phyloP scores from a whole-genome alignment of 768 basidiomycete genomes.

The Auricularia heimuer region DNA sequence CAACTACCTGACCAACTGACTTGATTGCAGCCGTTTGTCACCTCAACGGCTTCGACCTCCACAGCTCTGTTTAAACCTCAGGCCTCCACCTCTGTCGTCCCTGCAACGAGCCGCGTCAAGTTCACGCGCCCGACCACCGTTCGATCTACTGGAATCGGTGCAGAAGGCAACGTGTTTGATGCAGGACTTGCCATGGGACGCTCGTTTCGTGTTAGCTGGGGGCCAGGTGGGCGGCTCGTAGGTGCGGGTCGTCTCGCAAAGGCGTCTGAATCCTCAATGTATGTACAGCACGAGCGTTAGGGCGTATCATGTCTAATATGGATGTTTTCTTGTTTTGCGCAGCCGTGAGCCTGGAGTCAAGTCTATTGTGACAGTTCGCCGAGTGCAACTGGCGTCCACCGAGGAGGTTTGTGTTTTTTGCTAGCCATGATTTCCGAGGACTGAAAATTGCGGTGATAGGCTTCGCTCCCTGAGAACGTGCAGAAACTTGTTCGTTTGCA shows the following conservation, averaged over 20 bases:
- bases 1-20: constrained; percentile 11
- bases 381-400: constrained; percentile 17
- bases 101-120: constrained; percentile 58
- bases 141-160: constrained; percentile 32
- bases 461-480: neutral
- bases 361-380: constrained; percentile 17
- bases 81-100: constrained; percentile 63
- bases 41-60: constrained; percentile 4
- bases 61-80: constrained; percentile 61
- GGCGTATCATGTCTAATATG: neutral
- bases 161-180: constrained; percentile 62
- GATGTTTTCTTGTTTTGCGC: neutral
- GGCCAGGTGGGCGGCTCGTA: constrained; percentile 64
- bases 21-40: neutral
- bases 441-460: neutral
- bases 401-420: constrained; percentile 10
- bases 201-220: constrained; percentile 87
- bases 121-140: constrained; percentile 10
- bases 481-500: constrained; percentile 26
- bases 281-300: neutral
- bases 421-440: too few species aligned
- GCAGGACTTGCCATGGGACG: constrained; percentile 79
- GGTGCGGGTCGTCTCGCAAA: constrained; percentile 55
- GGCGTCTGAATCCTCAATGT: neutral
- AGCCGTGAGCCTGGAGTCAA: neutral